Evolutionary conservation across 495 filamentous ascomycete species (phyloP).

Genomic region (Neurospora tetraspora): DNA sequence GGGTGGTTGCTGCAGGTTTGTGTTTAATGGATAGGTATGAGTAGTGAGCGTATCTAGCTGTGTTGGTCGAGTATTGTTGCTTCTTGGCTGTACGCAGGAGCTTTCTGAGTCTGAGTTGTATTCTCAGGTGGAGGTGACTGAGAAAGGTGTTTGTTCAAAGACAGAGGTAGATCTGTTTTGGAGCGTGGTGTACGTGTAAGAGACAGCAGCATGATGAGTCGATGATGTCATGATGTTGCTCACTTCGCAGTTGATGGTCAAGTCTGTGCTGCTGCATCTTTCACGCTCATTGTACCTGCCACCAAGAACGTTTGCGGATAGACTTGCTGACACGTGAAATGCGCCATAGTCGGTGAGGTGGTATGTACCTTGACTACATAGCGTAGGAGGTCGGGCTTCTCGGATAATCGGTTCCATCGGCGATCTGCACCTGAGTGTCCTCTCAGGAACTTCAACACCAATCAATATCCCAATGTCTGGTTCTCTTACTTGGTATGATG

Average conservation of each 20-base stretch:
- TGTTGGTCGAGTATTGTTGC: not conserved
- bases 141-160: not conserved
- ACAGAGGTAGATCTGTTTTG: not conserved
- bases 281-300: not conserved
- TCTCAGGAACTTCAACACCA: not conserved
- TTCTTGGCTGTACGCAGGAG: not conserved
- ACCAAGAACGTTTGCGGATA: not conserved
- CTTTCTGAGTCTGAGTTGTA: not conserved
- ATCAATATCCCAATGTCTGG: not conserved
- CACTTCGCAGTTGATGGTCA: not conserved
- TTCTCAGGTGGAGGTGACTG: not conserved
- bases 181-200: not conserved
- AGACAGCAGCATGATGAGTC: not conserved
- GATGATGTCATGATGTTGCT: not conserved
- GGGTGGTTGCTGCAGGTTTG: not conserved
- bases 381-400: not conserved
- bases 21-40: not conserved
- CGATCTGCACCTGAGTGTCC: not conserved
- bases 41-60: not conserved
- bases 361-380: not conserved
- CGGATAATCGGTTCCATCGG: not conserved
- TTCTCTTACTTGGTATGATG: not conserved
- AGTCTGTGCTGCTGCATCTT: not conserved
- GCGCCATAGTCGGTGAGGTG: not conserved
- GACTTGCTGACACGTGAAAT: not conserved